Conservation (phyloP, 2,329 filamentous ascomycete genomes). For the Colletotrichum chlorophyti region DNA sequence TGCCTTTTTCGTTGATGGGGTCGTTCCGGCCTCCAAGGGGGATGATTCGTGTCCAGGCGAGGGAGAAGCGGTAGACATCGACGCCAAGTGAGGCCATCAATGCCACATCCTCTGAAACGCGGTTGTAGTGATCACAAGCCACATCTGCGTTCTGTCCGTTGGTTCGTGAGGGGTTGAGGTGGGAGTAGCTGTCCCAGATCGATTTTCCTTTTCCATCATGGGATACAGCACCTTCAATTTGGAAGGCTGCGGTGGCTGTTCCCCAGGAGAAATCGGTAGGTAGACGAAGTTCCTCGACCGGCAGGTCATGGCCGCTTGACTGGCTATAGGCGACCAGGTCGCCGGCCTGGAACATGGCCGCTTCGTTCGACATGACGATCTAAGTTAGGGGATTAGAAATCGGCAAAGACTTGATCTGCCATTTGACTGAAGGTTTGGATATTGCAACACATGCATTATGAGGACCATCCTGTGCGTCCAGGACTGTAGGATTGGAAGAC, state of each 20-base stretch:
- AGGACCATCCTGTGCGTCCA: not conserved
- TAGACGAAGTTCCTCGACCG: conserved; percentile 26
- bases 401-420: not conserved
- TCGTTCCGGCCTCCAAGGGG: conserved; percentile 68
- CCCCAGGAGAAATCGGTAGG: conserved; percentile 45
- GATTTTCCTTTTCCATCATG: conserved; percentile 46
- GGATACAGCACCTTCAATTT: conserved; percentile 49
- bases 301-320: not conserved
- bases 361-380: not conserved
- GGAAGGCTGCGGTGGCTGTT: conserved; percentile 46
- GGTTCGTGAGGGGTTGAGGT: conserved; percentile 43
- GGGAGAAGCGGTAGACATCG: conserved; percentile 67
- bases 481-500: too few relatives aligned
- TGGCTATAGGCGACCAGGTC: not conserved
- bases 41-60: conserved; percentile 70
- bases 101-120: conserved; percentile 60
- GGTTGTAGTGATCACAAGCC: conserved; percentile 44
- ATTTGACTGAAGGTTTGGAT: too few relatives aligned
- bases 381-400: too few relatives aligned
- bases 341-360: conserved; percentile 8
- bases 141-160: conserved; percentile 46
- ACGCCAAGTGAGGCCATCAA: conserved; percentile 65
- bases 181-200: conserved; percentile 47
- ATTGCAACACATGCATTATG: not conserved
- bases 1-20: conserved; percentile 64